Base-by-base conservation (phyloP, 768 basidiomycete genomes). In the Psilocybe sp. region DNA sequence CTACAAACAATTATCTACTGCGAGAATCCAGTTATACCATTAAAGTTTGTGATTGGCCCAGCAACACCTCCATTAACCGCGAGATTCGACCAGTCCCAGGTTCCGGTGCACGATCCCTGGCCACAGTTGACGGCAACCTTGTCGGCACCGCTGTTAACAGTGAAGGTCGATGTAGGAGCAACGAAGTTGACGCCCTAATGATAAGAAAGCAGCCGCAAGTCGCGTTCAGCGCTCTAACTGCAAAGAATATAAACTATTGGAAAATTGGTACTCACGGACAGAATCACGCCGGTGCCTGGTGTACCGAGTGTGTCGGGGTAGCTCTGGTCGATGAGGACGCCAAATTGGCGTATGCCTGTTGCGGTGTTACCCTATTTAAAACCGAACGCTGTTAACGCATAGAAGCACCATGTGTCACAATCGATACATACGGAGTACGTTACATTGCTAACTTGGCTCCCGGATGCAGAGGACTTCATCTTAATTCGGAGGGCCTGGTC, bases 241-340 rank as follows among this genome's bases (percentile, higher is more conserved):
- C n/a, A n/a, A n/a, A n/a, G n/a, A n/a, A n/a, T n/a, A n/a, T n/a
- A n/a, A n/a, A n/a, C n/a, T n/a, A n/a, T n/a, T n/a, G n/a, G 33
- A 44, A 15, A 23, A 6, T 6, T 5, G n/a, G 32, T 32, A 60
- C 76, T 54, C 55, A 84, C 81, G 13, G 76, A 83, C 55, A 85
- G 65, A n/a, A 54, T 63, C 11, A 82, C 78, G 3, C 82, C 83
- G 13, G 62, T 78, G 28, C 82, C 82, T 3, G 85, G 80, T 0
- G 69, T 77, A 14, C 78, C 77, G 13, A 81, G 56, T 10, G 72
- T 69, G 18, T 62, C 53, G 5, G 84, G 82, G 60, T 86, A 85
- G 58, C 81, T 84, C 74, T 82, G 80, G 59, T 83, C 79, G 33
- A 87, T 82, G 52, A 87, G 45, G 0, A 87, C 64, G 31, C 84